Evolutionary conservation across 202 grass and related monocot genomes (phyloP).

Genomic region (Saccharum hybrid): DNA sequence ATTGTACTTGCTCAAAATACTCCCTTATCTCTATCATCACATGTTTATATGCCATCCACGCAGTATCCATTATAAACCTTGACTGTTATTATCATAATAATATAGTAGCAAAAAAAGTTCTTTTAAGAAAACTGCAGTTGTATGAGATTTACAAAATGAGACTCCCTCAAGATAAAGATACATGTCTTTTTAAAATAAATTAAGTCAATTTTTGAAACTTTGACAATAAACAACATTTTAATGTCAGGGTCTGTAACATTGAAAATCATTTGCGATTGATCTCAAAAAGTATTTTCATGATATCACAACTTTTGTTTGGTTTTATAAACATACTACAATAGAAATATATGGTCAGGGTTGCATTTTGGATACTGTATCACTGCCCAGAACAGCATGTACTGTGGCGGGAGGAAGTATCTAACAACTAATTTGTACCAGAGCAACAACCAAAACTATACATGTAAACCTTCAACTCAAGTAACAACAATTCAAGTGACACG

Average conservation of each 20-base stretch:
- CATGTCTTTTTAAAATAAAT: background rate
- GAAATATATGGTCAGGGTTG: background rate
- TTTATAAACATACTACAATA: background rate
- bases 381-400: background rate
- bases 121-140: background rate
- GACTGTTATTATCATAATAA: background rate
- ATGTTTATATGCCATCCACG: background rate
- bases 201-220: background rate
- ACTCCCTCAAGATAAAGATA: background rate
- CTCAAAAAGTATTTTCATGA: background rate
- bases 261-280: background rate
- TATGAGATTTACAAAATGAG: conserved; percentile 3
- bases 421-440: background rate
- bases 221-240: background rate
- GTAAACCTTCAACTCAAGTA: background rate
- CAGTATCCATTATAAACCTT: background rate
- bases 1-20: background rate
- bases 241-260: background rate
- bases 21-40: background rate
- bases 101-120: background rate
- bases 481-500: background rate
- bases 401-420: background rate
- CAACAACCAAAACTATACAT: conserved; percentile 11
- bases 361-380: background rate
- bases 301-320: background rate